A percentile compares a stretch with the other conserved stretches of the same genome.
Evolutionary conservation across 805 yeast species (phyloP).

Genomic region (Candida sakaeoensis): DNA sequence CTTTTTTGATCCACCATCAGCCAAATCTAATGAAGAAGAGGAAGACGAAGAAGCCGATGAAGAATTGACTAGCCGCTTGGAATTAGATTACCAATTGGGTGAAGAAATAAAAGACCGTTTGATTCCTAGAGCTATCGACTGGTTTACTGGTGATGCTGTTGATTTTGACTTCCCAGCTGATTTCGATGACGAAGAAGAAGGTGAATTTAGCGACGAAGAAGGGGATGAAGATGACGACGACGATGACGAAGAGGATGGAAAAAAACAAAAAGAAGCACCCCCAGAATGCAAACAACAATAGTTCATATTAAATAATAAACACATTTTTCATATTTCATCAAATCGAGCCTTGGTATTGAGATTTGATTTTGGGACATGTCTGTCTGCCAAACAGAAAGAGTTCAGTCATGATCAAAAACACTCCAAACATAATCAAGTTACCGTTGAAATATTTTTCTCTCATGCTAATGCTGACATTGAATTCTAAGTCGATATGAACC

Average conservation of each 20-base stretch:
- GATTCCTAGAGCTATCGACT: constrained; percentile 94
- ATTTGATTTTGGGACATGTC: not conserved
- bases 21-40: constrained; percentile 41
- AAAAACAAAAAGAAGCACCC: constrained; percentile 53
- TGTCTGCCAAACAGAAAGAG: not conserved
- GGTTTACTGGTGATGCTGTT: constrained; percentile 97
- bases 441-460: constrained; percentile 5
- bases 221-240: constrained; percentile 62
- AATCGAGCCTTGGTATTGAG: not conserved
- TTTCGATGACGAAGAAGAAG: constrained; percentile 61
- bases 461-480: constrained; percentile 1
- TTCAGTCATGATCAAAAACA: constrained; percentile 2
- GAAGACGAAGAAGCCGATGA: constrained; percentile 55
- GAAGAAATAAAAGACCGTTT: constrained; percentile 94
- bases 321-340: not conserved
- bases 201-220: constrained; percentile 56
- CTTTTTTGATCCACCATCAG: constrained; percentile 91
- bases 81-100: constrained; percentile 91
- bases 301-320: constrained; percentile 1
- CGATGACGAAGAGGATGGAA: constrained; percentile 58
- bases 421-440: constrained; percentile 4
- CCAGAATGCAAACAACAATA: constrained; percentile 77
- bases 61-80: constrained; percentile 76
- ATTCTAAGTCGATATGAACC: not conserved
- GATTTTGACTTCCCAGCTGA: constrained; percentile 61